These are phyloP conservation scores for Polytolypa hystricis DNA, from an alignment of 2,329 filamentous ascomycete genomes.

Conservation along the genomic window DNA sequence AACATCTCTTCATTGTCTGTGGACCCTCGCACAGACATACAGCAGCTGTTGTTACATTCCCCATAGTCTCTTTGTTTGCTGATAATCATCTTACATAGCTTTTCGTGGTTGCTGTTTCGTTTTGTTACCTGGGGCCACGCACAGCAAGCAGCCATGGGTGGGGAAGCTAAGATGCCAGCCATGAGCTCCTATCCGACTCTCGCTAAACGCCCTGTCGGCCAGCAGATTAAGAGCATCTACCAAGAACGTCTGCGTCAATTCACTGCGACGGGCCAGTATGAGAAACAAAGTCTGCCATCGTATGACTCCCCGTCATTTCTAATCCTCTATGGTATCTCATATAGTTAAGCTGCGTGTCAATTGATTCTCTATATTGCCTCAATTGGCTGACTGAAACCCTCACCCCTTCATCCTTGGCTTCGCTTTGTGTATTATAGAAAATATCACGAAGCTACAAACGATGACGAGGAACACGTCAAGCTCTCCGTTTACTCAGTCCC, in stretches of 20 bases:
- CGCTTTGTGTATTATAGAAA: constrained; percentile 47
- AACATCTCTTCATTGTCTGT: too few species aligned
- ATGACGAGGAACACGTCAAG: constrained; percentile 66
- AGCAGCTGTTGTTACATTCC: too few species aligned
- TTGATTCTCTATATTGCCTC: too few species aligned
- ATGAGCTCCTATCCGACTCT: constrained; percentile 39
- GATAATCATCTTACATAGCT: too few species aligned
- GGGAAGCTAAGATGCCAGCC: constrained; percentile 25
- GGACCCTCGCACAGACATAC: too few species aligned
- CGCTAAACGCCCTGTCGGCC: constrained; percentile 49
- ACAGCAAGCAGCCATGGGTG: constrained; percentile 21
- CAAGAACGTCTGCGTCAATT: constrained; percentile 73
- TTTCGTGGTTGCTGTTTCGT: too few species aligned
- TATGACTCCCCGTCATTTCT: constrained; percentile 38
- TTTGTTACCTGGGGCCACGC: too few species aligned
- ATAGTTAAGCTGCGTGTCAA: too few species aligned
- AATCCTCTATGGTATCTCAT: too few species aligned
- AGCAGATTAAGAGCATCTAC: constrained; percentile 78
- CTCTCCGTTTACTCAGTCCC: constrained; percentile 81
- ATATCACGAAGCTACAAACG: constrained; percentile 56
- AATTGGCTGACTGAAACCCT: too few species aligned
- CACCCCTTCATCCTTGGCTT: too few species aligned
- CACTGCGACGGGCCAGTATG: constrained; percentile 67
- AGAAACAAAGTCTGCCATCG: constrained; percentile 61
- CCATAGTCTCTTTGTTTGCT: too few species aligned